phyloP scores from a whole-genome alignment of 805 yeast genomes.

The Saccharomycopsis capsularis region DNA sequence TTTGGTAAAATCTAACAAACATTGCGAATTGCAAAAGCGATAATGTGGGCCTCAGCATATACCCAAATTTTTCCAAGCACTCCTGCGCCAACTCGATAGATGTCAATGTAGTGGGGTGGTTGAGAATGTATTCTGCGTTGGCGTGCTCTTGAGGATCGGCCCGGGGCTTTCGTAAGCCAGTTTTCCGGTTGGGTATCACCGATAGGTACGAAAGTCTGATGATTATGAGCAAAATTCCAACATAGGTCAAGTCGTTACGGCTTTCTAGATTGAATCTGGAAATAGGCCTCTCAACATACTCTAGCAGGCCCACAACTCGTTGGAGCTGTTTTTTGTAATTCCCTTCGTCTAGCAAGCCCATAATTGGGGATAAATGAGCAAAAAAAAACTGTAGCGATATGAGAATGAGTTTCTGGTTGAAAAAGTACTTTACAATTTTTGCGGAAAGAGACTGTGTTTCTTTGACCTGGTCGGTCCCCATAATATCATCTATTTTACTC shows the following conservation, averaged over 20 bases:
- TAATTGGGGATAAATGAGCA: not conserved
- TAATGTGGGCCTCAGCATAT: not conserved
- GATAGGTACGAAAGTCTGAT: not conserved
- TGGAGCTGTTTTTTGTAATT: not conserved
- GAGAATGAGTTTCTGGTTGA: not conserved
- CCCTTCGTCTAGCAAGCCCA: not conserved
- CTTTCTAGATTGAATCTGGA: not conserved
- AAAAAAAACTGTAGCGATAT: not conserved
- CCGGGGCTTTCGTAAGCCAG: not conserved
- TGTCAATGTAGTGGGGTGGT: not conserved
- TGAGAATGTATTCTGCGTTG: not conserved
- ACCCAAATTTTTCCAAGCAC: not conserved
- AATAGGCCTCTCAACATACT: not conserved
- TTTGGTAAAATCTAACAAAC: not conserved
- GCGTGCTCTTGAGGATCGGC: not conserved
- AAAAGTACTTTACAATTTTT: no score
- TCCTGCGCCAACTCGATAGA: not conserved
- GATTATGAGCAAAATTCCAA: not conserved
- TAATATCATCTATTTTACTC: not conserved
- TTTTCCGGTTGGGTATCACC: not conserved
- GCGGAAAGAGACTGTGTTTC: not conserved
- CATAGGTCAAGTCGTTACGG: not conserved
- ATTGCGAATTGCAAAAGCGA: not conserved
- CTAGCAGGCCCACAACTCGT: not conserved
- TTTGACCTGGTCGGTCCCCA: not conserved